Percentiles rank a stretch among this genome's conserved stretches.
Evolutionary conservation across 176 grass and related monocot species (phyloP).

Genomic region (Saccharum spontaneum): DNA sequence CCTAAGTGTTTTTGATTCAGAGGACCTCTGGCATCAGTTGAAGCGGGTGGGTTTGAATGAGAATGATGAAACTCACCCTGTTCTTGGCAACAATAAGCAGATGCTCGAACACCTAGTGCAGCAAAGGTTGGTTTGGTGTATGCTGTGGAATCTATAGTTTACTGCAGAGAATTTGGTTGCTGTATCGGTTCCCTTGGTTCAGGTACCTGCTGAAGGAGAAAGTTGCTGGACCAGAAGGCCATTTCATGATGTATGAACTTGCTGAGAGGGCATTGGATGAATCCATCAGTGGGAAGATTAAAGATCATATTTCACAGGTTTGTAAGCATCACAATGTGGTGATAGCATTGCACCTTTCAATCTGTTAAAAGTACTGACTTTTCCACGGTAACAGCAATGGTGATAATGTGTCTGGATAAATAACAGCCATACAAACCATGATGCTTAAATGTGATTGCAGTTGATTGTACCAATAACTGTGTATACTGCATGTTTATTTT

Average conservation of each 20-base stretch:
- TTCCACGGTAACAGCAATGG: no score
- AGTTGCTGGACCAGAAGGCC: conserved; percentile 71
- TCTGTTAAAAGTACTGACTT: background rate
- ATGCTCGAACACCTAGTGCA: conserved; percentile 76
- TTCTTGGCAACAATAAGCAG: conserved; percentile 78
- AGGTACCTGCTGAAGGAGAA: conserved; percentile 95
- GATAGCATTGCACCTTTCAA: background rate
- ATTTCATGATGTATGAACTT: conserved; percentile 76
- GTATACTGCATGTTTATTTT: background rate
- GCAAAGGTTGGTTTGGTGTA: conserved; percentile 58
- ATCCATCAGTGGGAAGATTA: conserved; percentile 57
- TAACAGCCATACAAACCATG: no score
- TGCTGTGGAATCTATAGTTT: background rate
- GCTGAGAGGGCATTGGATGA: conserved; percentile 90
- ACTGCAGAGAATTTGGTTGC: background rate
- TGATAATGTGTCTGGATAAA: no score
- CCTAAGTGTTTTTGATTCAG: conserved; percentile 35
- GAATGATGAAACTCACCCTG: conserved; percentile 52
- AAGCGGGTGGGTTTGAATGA: conserved; percentile 70
- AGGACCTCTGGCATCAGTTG: conserved; percentile 90
- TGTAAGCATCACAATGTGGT: conserved; percentile 2
- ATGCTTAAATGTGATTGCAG: background rate
- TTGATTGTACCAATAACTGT: background rate
- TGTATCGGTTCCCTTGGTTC: background rate
- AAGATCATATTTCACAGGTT: conserved; percentile 77